Base-by-base conservation (phyloP, 768 basidiomycete species). In the Gyrodon lividus region DNA sequence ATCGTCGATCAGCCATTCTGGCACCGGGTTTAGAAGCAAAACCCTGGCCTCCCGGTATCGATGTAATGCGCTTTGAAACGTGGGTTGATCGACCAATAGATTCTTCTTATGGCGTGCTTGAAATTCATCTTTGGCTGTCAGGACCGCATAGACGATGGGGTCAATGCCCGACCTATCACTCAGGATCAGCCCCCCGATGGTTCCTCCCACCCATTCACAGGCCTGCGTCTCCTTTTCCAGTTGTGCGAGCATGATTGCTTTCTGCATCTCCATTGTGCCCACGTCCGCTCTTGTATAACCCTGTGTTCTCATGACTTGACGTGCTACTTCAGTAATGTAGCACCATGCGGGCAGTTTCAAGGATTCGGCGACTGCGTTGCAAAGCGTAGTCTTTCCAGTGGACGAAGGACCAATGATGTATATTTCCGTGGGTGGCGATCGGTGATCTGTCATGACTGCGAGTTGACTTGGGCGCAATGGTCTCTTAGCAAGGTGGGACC, bases 301-400 rank as follows among this genome's bases (percentile, higher is more conserved):
- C 17, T 72, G 71, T 7, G 57, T 59, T 46, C 61, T 68, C 77
- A 88, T 84, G 35, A 87, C 76, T 22, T 69, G 63, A 24, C 86
- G 72, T 3, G 86, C 86, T 19, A 84, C 79, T 64, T 88, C 86
- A 20, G 71, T 79, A 51, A 88, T 75, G 50, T 77, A 76, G 26
- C 73, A 74, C 26, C 62, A 50, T 16, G 60, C 59, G 2, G 55
- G 47, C 26, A 87, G 52, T 1, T 68, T 65, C 9, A 84, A 59
- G 33, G 70, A 69, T 40, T 69, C 55, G 0, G 74, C 74, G 0
- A 86, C 63, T 2, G 81, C 80, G 31, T 74, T 64, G 62, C 82
- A 85, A 3, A 86, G 73, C 0, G 84, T 86, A 22, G 85, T 83
- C 65, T 87, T 88, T n/a, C 86, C 86, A 12, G 81, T 81, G 14